Evolutionary conservation across 495 filamentous ascomycete genomes (phyloP).

Genomic region (Aspergillus nanangensis): DNA sequence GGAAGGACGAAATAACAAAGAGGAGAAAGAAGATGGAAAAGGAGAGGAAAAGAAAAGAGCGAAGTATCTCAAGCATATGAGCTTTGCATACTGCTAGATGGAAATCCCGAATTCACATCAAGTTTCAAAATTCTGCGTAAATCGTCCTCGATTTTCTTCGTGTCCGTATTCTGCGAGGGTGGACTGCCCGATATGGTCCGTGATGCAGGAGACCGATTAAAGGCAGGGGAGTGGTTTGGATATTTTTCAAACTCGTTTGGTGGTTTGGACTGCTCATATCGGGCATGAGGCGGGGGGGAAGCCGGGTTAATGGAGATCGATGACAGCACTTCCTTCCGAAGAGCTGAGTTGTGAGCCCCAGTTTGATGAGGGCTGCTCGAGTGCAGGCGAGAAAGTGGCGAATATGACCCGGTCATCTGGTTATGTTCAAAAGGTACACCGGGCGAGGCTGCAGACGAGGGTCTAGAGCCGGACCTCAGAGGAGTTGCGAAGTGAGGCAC

Average conservation of each 20-base stretch:
- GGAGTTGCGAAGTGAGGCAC: slow-evolving; percentile 36
- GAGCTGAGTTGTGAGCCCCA: slow-evolving; percentile 17
- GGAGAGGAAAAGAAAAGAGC: background rate
- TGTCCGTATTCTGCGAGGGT: slow-evolving; percentile 26
- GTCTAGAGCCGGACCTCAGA: slow-evolving; percentile 33
- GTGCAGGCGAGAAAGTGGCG: slow-evolving; percentile 11
- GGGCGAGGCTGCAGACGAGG: slow-evolving; percentile 22
- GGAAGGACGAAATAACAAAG: too few relatives aligned
- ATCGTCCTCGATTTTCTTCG: slow-evolving; percentile 51
- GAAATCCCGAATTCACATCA: slow-evolving; percentile 27
- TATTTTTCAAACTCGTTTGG: slow-evolving; percentile 7
- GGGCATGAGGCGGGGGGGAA: too few relatives aligned
- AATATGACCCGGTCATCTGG: slow-evolving; percentile 8
- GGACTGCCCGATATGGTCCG: slow-evolving; percentile 20
- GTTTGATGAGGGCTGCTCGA: slow-evolving; percentile 13
- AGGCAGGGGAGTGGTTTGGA: slow-evolving; percentile 17
- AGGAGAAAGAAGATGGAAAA: slow-evolving; percentile 4
- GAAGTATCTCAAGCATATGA: slow-evolving; percentile 28
- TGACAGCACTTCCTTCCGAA: slow-evolving; percentile 22
- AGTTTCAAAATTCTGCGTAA: slow-evolving; percentile 51
- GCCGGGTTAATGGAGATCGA: slow-evolving; percentile 11
- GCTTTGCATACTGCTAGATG: slow-evolving; percentile 31
- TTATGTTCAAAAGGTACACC: slow-evolving; percentile 2
- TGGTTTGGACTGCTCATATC: slow-evolving; percentile 9
- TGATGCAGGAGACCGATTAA: slow-evolving; percentile 19